Base-by-base conservation (phyloP, 192 early-diverging fungal genomes). In the Umbelopsis ramanniana region DNA sequence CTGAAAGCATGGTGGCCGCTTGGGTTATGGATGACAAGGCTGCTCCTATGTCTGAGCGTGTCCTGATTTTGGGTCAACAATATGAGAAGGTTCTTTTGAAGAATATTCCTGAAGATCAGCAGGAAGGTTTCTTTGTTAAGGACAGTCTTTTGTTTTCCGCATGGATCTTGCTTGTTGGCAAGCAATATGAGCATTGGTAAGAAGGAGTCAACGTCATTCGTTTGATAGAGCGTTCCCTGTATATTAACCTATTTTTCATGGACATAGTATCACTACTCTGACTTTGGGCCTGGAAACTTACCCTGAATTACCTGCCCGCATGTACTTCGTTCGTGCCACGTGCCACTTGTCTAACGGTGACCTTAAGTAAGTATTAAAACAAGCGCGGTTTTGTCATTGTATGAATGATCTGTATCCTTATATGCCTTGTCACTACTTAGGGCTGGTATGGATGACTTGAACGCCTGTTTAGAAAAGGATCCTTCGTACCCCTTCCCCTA, bases 11-110 rank as follows among this genome's bases (percentile, higher is more conserved):
- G 48, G 84, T 89, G 60, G 73, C 76, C 46, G 87, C 87, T 22
- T 89, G 85, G 80, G 72, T 89, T 50, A 73, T 89, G 66, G 87
- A 89, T 73, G 87, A 89, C 57, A 86, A 87, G 74, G 87, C 85
- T 33, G 83, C 84, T 50, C 78, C 81, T 46, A 85, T 89, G 84
- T 84, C 84, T 57, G 83, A 85, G 52, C 76, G 87, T 33, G 83
- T 89, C 21, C 79, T 89, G 50, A 83, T 84, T 72, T 81, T 89
- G 50, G 87, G 84, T 24, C 85, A 89, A 69, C 87, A 89, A 74
- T 89, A 87, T 35, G 87, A 89, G 69, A 82, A 82, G 74, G 73
- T 75, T n/a, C 45, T 77, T 54, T 74, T 75, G 47, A 75, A 74
- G 67, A 72, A 79, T 24, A 71, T 77, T 63, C 75, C 81, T 37